Evolutionary conservation across 805 yeast genomes (phyloP), one percentile per base, ranked within the genome.

Genomic region (Nakazawaea peltata): DNA sequence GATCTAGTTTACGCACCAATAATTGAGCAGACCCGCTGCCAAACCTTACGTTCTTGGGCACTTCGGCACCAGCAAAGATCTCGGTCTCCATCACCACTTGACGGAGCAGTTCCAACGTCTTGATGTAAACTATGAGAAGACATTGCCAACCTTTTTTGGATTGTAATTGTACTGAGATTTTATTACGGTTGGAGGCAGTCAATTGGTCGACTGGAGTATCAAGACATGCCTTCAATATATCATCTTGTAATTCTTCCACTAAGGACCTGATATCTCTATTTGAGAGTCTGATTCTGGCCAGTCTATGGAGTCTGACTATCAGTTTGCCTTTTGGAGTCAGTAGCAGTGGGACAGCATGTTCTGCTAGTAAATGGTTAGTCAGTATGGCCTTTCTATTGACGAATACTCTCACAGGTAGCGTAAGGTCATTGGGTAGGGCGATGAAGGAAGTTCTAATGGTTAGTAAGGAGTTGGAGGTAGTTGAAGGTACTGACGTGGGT

Each of bases 101-200:
- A 13, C 41, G 13, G 6, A 37, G 19, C 8, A 7, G 23, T 26
- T 37, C 41, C 5, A 37, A 12, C 4, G 25, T n/a, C 15, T 33
- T 32, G 8, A 37, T 5, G 12, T 29, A 11, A 2, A 33, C 16
- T 13, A 33, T 34, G 23, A 33, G 11, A 10, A 25, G 12, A 21
- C 27, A 19, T 29, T 37, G 33, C 41, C 41, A 37, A n/a, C 41
- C 41, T 14, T 37, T 37, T 12, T 30, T 30, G 3, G 37, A 16
- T 6, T 30, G 29, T 13, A 37, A 4, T 5, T 36, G 36, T 5
- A 37, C 25, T 19, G 25, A 25, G 3, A 37, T n/a, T 15, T n/a
- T 27, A 13, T 37, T 37, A 16, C 28, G 32, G 26, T 32, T 23
- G 21, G 19, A 6, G 8, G 6, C 6, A 2, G 25, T 12, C 32